phyloP scores from a whole-genome alignment of 164 flowering plant genomes.

The Nymphaea colorata region DNA sequence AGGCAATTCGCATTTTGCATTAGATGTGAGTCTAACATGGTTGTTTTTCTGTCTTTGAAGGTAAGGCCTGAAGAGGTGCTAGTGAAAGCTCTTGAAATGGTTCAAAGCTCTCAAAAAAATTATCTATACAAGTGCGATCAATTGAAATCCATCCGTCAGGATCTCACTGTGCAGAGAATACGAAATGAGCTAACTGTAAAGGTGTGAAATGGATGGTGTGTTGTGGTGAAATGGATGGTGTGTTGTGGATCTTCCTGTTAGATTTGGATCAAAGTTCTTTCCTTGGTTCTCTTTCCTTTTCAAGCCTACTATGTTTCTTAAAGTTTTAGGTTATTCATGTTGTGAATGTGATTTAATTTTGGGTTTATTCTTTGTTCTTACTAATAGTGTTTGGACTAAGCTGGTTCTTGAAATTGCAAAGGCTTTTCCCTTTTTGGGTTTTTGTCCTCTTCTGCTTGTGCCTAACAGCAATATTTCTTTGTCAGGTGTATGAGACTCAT shows the following conservation, averaged over 20 bases:
- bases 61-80: constrained; percentile 93
- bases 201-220: constrained; percentile 23
- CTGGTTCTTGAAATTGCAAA: not conserved
- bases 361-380: no score
- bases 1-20: not conserved
- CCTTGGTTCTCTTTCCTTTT: not conserved
- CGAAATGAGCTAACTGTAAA: constrained; percentile 72
- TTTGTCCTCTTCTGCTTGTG: not conserved
- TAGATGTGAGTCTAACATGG: not conserved
- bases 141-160: constrained; percentile 95
- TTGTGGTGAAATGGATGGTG: not conserved
- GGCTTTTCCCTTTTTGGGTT: not conserved
- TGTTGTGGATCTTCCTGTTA: not conserved
- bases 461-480: not conserved
- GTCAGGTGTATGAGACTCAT: constrained; percentile 97
- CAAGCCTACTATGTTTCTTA: no score
- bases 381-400: not conserved
- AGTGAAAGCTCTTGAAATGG: constrained; percentile 75
- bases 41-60: constrained; percentile 26
- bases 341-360: no score
- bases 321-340: no score
- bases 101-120: constrained; percentile 75
- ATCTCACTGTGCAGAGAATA: constrained; percentile 86
- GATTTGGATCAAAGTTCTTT: not conserved
- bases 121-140: constrained; percentile 96